A percentile compares a stretch with the other conserved stretches of the same genome.
These are phyloP conservation scores for Lasiodiplodia gonubiensis DNA, from an alignment of 2,329 filamentous ascomycete genomes.

Conservation along the genomic window DNA sequence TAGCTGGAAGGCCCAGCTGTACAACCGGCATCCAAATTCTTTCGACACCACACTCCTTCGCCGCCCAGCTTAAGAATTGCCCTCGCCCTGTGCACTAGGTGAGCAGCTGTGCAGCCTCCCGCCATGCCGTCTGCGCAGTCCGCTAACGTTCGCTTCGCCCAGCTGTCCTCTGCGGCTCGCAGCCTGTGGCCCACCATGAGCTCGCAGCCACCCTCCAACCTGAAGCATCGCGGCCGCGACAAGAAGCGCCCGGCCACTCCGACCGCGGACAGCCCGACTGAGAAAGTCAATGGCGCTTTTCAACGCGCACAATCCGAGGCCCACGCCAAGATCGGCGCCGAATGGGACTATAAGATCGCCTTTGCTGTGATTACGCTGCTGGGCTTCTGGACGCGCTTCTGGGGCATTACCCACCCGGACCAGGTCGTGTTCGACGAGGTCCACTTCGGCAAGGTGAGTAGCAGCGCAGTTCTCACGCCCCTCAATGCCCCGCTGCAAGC, in stretches of 20 bases:
- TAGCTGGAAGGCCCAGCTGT: constrained; percentile 21
- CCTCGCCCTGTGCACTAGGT: constrained; percentile 19
- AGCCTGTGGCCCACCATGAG: constrained; percentile 30
- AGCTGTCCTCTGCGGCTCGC: constrained; percentile 45
- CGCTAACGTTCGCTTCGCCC: constrained; percentile 22
- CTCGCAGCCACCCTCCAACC: constrained; percentile 27
- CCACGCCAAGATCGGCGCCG: constrained; percentile 54
- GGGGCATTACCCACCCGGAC: constrained; percentile 91
- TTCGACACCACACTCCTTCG: constrained; percentile 28
- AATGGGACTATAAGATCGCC: constrained; percentile 84
- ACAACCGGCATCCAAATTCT: constrained; percentile 27
- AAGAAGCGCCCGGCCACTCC: constrained; percentile 47
- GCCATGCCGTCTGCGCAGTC: constrained; percentile 12
- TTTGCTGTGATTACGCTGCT: constrained; percentile 78
- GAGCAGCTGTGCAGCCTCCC: constrained; percentile 6
- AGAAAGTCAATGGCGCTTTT: constrained; percentile 38
- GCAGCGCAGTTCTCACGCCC: neutral
- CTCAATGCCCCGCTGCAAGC: neutral
- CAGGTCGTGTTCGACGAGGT: constrained; percentile 99
- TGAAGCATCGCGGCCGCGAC: constrained; percentile 47
- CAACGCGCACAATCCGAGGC: constrained; percentile 43
- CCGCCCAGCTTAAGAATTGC: constrained; percentile 20
- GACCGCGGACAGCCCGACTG: constrained; percentile 37
- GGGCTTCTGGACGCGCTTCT: constrained; percentile 92
- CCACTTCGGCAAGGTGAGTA: constrained; percentile 96